A percentile compares a stretch with the other conserved stretches of the same genome.
Conservation (phyloP, 106 monocot species). For the Iris macrosiphon region DNA sequence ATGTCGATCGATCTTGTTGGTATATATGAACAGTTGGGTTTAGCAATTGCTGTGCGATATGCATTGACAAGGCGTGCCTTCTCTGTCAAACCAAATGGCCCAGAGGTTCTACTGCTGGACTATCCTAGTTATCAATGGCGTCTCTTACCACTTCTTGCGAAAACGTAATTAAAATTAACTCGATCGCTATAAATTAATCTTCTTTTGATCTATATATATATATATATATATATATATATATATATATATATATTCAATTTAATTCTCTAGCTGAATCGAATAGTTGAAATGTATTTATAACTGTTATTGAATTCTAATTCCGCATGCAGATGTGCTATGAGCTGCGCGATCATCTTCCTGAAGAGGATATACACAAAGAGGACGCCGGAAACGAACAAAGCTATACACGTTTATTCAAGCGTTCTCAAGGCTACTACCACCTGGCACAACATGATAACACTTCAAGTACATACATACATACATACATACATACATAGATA, state of each 20-base stretch:
- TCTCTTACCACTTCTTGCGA: conserved; percentile 85
- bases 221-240: too few species aligned
- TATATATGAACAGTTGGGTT: conserved; percentile 60
- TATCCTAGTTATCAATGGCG: conserved; percentile 92
- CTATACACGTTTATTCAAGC: conserved; percentile 84
- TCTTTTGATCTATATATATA: too few species aligned
- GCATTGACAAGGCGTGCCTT: conserved; percentile 86
- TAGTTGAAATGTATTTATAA: too few species aligned
- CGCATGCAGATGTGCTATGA: conserved; percentile 86
- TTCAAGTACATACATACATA: too few species aligned
- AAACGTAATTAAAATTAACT: conserved; percentile 48
- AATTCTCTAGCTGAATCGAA: too few species aligned
- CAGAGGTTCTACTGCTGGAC: conserved; percentile 78
- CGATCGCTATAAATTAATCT: too few species aligned
- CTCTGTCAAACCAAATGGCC: conserved; percentile 42
- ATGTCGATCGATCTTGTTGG: too few species aligned
- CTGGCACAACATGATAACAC: conserved; percentile 95
- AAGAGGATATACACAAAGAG: conserved; percentile 65
- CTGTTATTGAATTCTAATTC: too few species aligned
- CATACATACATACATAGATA: too few species aligned
- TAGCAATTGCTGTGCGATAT: conserved; percentile 83
- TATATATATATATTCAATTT: too few species aligned
- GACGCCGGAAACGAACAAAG: conserved; percentile 63
- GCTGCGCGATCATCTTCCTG: conserved; percentile 53
- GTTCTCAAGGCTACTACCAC: conserved; percentile 72